Base-by-base conservation (phyloP, 2,329 filamentous ascomycete species). In the Allantophomopsis lycopodina region DNA sequence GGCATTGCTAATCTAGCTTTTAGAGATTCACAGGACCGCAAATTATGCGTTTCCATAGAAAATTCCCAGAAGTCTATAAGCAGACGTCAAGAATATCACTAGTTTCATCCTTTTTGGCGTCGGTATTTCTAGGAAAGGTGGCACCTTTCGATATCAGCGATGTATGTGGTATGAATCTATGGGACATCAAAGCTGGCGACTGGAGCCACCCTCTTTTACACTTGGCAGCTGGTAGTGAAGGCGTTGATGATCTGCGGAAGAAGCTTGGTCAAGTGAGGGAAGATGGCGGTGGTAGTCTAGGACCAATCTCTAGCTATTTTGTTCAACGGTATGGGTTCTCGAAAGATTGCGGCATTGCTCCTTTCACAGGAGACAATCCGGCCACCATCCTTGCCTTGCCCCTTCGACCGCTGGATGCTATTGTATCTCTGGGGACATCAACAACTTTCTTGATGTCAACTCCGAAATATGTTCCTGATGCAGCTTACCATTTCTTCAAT, bases 371-470 rank as follows among this genome's bases (percentile, higher is more conserved):
- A 43, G 91, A 98, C 61, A 98, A 98, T 62, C 91, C 88, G 17
- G 81, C 87, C 1, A 96, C 91, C 1, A 95, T 98, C 51, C 79
- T 96, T 23, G 83, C 87, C 1, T 71, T 96, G 14, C 91, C 91
- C 3, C 70, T 96, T 32, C 78, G 83, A 5, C 80, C 87, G 2
- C 78, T 86, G 30, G 91, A 96, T 54, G 89, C 88, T 46, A 95
- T 96, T 57, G 87, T 96, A 31, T 93, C 84, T 7, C 73, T 98
- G 7, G 91, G 91, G 43, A 98, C 91, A 1, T 93, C 84, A 21
- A 95, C 89, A 1, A 98, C 91, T 3, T 95, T 96, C 67, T 75
- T 98, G 44, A 96, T 96, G 89, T 87, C 83, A 54, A 96, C 91
- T 4, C 79, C 85, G n/a, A 71, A 75, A 51, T 96, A 94, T 69